Percentiles rank a stretch among this genome's conserved stretches.
phyloP scores from a whole-genome alignment of 169 alveolate species.

The Condylostoma magnum region DNA sequence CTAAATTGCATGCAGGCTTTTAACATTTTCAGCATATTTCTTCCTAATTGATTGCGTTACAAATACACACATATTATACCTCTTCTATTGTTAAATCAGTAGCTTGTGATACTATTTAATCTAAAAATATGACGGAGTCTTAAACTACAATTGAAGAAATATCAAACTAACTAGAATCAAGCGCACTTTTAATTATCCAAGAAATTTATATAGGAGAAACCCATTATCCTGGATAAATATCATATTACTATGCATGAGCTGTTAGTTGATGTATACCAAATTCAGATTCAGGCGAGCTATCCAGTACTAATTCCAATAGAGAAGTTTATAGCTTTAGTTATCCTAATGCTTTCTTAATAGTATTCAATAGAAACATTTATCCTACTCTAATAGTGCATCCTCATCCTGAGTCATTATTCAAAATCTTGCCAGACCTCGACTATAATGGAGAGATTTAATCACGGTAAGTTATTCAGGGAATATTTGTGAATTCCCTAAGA shows the following conservation, averaged over 20 bases:
- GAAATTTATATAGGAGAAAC: constrained; percentile 9
- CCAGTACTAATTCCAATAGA: background rate
- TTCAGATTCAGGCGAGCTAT: background rate
- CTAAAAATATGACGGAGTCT: constrained; percentile 19
- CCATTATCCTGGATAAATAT: constrained; percentile 17
- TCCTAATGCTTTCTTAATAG: background rate
- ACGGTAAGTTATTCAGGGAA: no score
- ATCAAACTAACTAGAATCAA: background rate
- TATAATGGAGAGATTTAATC: no score
- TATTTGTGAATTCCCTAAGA: no score
- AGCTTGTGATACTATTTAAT: background rate
- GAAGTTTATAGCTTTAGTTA: background rate
- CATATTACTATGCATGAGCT: background rate
- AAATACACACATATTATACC: no score
- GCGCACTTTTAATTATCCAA: background rate
- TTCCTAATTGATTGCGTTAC: no score
- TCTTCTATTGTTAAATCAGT: no score
- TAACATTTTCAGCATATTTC: no score
- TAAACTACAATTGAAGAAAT: background rate
- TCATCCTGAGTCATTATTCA: constrained; percentile 66
- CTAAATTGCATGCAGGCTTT: no score
- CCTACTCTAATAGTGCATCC: constrained; percentile 63
- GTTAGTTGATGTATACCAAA: background rate
- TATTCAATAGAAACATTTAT: constrained; percentile 41
- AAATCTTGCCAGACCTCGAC: no score